Conservation (phyloP, 2,329 filamentous ascomycete genomes). For the Macrophomina phaseolina region DNA sequence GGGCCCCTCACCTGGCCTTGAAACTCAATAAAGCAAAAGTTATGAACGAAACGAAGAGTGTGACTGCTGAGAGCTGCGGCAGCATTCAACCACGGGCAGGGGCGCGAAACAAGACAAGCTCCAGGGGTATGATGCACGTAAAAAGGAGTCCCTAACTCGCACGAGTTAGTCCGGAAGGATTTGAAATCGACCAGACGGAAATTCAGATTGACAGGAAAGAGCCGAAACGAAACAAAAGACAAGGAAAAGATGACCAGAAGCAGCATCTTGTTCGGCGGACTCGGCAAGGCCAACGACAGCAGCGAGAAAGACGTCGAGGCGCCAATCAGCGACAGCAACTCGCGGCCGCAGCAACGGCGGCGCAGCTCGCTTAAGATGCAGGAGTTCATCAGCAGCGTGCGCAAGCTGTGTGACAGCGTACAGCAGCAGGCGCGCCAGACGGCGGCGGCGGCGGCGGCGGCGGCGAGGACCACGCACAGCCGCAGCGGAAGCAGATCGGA, state of each 20-base stretch:
- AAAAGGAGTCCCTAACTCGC: neutral
- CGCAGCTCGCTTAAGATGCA: slow-evolving; percentile 11
- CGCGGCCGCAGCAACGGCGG: neutral
- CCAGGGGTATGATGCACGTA: neutral
- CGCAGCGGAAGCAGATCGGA: slow-evolving; percentile 6
- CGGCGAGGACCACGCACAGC: neutral
- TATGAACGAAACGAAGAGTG: neutral
- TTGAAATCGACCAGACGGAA: neutral
- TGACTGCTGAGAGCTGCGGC: neutral
- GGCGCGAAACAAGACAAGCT: slow-evolving; percentile 8
- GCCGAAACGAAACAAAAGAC: neutral
- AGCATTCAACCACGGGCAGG: neutral
- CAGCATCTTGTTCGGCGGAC: slow-evolving; percentile 12
- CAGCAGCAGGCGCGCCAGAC: slow-evolving; percentile 13
- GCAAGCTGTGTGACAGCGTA: slow-evolving; percentile 10
- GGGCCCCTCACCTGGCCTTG: neutral
- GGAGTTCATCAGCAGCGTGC: neutral
- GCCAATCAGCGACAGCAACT: neutral
- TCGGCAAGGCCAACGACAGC: neutral
- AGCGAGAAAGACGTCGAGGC: neutral
- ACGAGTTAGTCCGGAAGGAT: neutral
- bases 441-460: neutral
- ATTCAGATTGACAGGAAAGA: neutral
- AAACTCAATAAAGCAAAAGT: neutral
- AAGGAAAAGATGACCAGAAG: slow-evolving; percentile 10